phyloP scores from a whole-genome alignment of 208 protist genomes.

The Porcisia hertigi region DNA sequence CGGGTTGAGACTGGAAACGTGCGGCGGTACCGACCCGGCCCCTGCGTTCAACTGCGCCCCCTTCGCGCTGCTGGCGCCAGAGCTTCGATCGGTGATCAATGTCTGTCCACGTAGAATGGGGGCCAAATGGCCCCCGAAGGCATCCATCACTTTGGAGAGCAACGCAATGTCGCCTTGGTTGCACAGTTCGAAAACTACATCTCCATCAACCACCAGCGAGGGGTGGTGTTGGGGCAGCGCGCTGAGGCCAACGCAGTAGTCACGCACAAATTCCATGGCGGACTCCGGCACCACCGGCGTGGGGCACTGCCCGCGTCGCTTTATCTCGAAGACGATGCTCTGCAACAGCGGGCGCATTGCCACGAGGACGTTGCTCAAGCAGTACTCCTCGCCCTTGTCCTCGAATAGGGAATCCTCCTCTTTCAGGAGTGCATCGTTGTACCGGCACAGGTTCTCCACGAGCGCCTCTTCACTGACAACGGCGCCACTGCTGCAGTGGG shows the following conservation, averaged over 20 bases:
- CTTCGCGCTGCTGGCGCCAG: not conserved
- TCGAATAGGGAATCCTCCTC: constrained; percentile 31
- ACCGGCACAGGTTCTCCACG: constrained; percentile 13
- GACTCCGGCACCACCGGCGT: constrained; percentile 18
- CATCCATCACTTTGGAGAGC: constrained; percentile 41
- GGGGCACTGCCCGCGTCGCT: constrained; percentile 17
- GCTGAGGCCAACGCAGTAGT: constrained; percentile 35
- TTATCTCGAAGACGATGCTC: constrained; percentile 29
- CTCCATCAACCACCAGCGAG: constrained; percentile 38
- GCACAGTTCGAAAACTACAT: constrained; percentile 52
- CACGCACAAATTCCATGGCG: constrained; percentile 22
- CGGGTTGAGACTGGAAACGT: constrained; percentile 16
- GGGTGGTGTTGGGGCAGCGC: constrained; percentile 43
- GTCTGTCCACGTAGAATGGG: constrained; percentile 58
- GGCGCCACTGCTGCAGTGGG: not conserved
- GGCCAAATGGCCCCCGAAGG: constrained; percentile 54
- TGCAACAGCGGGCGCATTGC: constrained; percentile 31
- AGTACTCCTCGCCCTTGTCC: constrained; percentile 32
- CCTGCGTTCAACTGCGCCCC: not conserved
- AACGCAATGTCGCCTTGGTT: constrained; percentile 43
- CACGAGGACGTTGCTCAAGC: constrained; percentile 34
- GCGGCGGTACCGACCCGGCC: constrained; percentile 6
- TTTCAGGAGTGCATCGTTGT: constrained; percentile 20
- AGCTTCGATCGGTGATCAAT: constrained; percentile 32
- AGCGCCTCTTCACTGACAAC: constrained; percentile 13